These are phyloP conservation scores for Viola pubescens DNA, from an alignment of 441 rosid genomes.

Conservation along the genomic window DNA sequence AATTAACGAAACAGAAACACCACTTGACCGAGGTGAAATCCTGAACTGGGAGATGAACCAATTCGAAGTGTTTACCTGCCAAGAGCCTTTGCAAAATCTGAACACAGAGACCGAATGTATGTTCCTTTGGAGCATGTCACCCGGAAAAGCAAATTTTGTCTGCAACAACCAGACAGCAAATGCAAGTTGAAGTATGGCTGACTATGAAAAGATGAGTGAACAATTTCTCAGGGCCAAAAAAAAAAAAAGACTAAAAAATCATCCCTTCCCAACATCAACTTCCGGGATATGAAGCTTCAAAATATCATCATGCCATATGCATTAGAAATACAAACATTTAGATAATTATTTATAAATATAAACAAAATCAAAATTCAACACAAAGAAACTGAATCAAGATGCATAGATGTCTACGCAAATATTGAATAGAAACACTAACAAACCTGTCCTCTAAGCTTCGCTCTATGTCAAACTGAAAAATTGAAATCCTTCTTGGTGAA, in stretches of 20 bases:
- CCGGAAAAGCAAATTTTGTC: slow-evolving; percentile 82
- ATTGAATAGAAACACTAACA: not conserved
- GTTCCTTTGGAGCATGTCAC: slow-evolving; percentile 91
- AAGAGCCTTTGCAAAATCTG: slow-evolving; percentile 88
- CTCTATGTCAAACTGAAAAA: slow-evolving; percentile 73
- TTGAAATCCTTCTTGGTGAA: slow-evolving; percentile 79
- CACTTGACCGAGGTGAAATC: not conserved
- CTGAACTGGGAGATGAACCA: slow-evolving; percentile 9
- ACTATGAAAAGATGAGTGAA: too few relatives aligned
- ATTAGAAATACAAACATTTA: too few relatives aligned
- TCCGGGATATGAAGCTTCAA: too few relatives aligned
- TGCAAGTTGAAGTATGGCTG: too few relatives aligned
- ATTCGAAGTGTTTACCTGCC: slow-evolving; percentile 45
- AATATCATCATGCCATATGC: too few relatives aligned
- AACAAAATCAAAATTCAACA: too few relatives aligned
- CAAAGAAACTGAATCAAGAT: too few relatives aligned
- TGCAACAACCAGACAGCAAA: slow-evolving; percentile 28
- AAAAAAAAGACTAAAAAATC: too few relatives aligned
- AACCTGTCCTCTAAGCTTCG: slow-evolving; percentile 93
- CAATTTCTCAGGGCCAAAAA: too few relatives aligned
- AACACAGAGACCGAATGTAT: slow-evolving; percentile 85
- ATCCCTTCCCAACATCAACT: too few relatives aligned
- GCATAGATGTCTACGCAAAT: not conserved
- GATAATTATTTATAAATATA: too few relatives aligned
- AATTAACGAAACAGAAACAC: not conserved